Evolutionary conservation across 148 eudicot genomes (phyloP), one percentile per base, ranked within the genome.

Genomic region (Nyssa sinensis): DNA sequence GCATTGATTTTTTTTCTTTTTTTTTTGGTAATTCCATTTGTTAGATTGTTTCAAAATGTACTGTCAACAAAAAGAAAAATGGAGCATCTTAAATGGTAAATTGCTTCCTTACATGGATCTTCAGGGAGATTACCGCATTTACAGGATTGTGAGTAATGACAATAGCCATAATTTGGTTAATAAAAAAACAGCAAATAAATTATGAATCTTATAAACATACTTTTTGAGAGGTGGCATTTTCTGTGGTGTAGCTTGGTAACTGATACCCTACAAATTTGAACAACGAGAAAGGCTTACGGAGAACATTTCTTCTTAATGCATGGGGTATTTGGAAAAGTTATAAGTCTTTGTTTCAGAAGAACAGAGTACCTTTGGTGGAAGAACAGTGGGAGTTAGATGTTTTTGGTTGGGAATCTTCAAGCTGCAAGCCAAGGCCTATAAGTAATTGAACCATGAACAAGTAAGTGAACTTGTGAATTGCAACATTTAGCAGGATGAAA

Each of bases 381-480:
- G 82, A 61, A 78, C 55, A 59, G 86, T 31, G 49, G 87, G 79
- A 75, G 78, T 74, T 57, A 32, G 62, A 77, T 78, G 78, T 64
- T 69, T 86, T 77, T 85, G 87, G 80, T 78, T 75, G 21, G 76
- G 71, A 34, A 78, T 64, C 81, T 80, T 81, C 68, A 85, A 66
- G n/a, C n/a, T n/a, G 85, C 82, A 85, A 70, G 74, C 71, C 25
- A 85, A 75, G 74, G 78, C 91, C 98, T 95, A 88, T 58, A 77
- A 66, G 74, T 28, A 60, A 68, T 31, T 21, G 59, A 59, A 73
- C 10, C 27, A 78, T 69, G 66, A 16, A 67, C 8, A 39, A 61
- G 75, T 41, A 75, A 71, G 21, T 12, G 62, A 66, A 32, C 34
- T 62, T 10, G 55, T 23, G 61, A 71, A 17, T 19, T 17, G 17